Conservation (phyloP, 1,139 yeast genomes). For the Wickerhamomyces sp. region DNA sequence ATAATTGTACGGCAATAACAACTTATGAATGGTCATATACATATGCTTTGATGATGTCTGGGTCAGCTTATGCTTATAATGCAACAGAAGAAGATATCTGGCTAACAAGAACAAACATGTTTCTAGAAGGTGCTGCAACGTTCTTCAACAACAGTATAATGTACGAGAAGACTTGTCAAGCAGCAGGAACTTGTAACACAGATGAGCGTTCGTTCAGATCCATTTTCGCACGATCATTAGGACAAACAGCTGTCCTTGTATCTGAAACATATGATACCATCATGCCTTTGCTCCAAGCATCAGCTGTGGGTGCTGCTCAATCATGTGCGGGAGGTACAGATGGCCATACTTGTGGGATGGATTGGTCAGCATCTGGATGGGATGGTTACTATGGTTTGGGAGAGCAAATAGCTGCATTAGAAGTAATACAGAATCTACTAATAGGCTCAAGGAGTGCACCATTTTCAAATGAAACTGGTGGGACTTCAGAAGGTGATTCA, state of each 20-base stretch:
- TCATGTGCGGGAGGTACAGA: conserved; percentile 83
- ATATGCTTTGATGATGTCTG: conserved; percentile 56
- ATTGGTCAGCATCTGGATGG: conserved; percentile 63
- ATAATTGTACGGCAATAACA: conserved; percentile 47
- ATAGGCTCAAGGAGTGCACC: conserved; percentile 37
- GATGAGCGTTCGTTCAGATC: conserved; percentile 65
- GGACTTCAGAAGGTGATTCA: conserved; percentile 40
- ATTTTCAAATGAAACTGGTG: conserved; percentile 40
- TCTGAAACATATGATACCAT: conserved; percentile 42
- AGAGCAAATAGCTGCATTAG: conserved; percentile 75
- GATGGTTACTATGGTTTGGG: conserved; percentile 73
- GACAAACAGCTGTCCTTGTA: conserved; percentile 43
- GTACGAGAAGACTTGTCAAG: conserved; percentile 56
- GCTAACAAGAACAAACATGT: conserved; percentile 41
- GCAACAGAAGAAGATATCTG: conserved; percentile 49
- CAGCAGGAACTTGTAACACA: conserved; percentile 43
- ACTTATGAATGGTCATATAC: conserved; percentile 57
- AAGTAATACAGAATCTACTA: conserved; percentile 49
- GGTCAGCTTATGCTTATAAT: conserved; percentile 57
- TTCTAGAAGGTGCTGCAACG: conserved; percentile 41
- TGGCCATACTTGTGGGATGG: conserved; percentile 83
- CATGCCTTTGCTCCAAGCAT: conserved; percentile 34
- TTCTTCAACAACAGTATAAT: conserved; percentile 41
- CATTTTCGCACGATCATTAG: conserved; percentile 51
- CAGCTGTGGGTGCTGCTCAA: conserved; percentile 65